Evolutionary conservation across 176 grass and related monocot species (phyloP), one percentile per base, ranked within the genome.

Genomic region (Otatea glauca): DNA sequence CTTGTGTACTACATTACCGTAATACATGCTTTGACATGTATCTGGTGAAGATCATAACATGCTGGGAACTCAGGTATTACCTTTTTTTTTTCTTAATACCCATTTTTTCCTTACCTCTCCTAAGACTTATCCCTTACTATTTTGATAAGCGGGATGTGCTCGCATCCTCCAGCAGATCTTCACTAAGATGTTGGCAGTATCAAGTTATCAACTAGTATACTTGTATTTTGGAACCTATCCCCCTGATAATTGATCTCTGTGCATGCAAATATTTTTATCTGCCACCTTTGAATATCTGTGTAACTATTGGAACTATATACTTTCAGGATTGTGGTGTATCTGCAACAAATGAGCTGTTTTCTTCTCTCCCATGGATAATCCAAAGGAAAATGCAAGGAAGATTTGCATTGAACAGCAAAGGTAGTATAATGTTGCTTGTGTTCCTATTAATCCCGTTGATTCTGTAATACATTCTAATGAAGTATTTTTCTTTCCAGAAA

Each of bases 281-380:
- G 16, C 51, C 21, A 23, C 37, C 60, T 59, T 59, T 45, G 44
- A 45, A 45, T 45, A 3, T 45, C 44, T 12, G 21, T 60, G 5
- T 68, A 56, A 78, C 18, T 34, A 70, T 14, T 32, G 21, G 7
- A 60, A n/a, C 21, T 51, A 0, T 4, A 23, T 70, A 65, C 86
- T 77, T 38, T 38, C 86, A 98, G 92, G 92, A 98, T 62, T 92
- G 85, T 49, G 60, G 91, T 85, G 80, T 68, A 66, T 83, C 88
- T 71, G 84, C 90, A 44, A 89, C 86, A 81, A 91, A 75, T 23
- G 82, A 92, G 37, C 83, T 90, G 34, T 89, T 94, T 47, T 91
- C 88, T 85, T 86, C 64, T 89, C 94, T 97, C 86, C 94, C 94
- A 23, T 90, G 83, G 86, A 89, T 51, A 39, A 89, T 97, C 75